Percentiles rank a stretch among this genome's conserved stretches.
These are phyloP conservation scores for Phytophthora constricta DNA, from an alignment of 352 stramenopile genomes.

Conservation along the genomic window DNA sequence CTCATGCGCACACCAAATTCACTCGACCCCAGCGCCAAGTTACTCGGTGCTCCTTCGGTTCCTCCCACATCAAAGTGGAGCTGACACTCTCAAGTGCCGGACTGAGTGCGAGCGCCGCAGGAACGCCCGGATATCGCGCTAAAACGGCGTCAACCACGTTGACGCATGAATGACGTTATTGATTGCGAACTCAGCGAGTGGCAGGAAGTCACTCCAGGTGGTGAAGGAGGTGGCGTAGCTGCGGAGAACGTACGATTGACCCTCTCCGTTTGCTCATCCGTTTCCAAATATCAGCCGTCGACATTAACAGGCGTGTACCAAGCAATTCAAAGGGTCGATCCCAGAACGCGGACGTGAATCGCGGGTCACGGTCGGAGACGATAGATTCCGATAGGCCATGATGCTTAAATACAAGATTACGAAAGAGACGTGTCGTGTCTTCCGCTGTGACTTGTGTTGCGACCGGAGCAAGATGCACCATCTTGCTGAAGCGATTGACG, in stretches of 20 bases:
- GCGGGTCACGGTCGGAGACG: not conserved
- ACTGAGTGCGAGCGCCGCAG: not conserved
- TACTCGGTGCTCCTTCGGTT: too few relatives aligned
- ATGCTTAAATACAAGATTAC: constrained; percentile 16
- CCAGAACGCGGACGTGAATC: constrained; percentile 21
- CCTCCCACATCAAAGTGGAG: constrained; percentile 7
- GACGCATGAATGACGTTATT: constrained; percentile 19
- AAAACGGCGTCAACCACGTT: constrained; percentile 1
- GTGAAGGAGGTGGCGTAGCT: constrained; percentile 13
- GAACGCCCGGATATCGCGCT: constrained; percentile 2
- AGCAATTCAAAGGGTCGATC: constrained; percentile 6
- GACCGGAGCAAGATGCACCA: constrained; percentile 20
- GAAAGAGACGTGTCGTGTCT: not conserved
- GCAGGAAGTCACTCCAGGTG: constrained; percentile 18
- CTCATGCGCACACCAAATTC: too few relatives aligned
- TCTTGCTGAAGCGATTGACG: constrained; percentile 37
- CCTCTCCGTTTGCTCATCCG: constrained; percentile 32
- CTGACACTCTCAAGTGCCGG: too few relatives aligned
- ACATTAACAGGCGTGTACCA: constrained; percentile 22
- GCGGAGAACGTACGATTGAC: constrained; percentile 32
- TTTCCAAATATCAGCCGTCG: constrained; percentile 18
- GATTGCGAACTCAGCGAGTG: constrained; percentile 25
- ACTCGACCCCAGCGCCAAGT: too few relatives aligned
- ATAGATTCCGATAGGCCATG: constrained; percentile 15
- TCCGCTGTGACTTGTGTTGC: not conserved